Evolutionary conservation across 345 rosid species (phyloP).

Genomic region (Citrus inodora): DNA sequence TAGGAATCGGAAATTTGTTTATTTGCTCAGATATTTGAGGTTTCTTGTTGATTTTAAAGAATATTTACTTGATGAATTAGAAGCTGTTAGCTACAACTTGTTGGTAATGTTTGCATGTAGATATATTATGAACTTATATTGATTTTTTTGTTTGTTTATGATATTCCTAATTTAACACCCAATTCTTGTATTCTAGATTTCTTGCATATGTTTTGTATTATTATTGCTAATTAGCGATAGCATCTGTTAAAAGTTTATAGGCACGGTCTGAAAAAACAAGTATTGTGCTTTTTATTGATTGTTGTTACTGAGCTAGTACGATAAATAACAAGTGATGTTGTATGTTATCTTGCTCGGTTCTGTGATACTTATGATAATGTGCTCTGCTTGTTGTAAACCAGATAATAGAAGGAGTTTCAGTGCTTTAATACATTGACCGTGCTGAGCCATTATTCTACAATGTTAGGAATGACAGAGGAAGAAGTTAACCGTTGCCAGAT

Average conservation of each 20-base stretch:
- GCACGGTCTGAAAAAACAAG: not conserved
- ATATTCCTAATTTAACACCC: not conserved
- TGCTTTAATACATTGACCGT: too few relatives aligned
- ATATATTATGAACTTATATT: too few relatives aligned
- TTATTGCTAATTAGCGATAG: not conserved
- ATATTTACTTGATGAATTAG: too few relatives aligned
- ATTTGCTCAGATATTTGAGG: too few relatives aligned
- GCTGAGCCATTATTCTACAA: not conserved
- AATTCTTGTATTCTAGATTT: not conserved
- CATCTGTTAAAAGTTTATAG: not conserved
- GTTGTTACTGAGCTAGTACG: too few relatives aligned
- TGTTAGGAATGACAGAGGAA: constrained; percentile 52
- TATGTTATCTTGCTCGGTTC: not conserved
- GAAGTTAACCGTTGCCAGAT: constrained; percentile 79
- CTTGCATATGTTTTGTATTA: not conserved
- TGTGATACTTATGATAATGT: not conserved
- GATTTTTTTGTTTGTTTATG: not conserved
- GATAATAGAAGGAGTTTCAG: not conserved
- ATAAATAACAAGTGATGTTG: too few relatives aligned
- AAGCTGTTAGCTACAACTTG: too few relatives aligned
- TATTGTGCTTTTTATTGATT: not conserved
- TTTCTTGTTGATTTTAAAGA: too few relatives aligned
- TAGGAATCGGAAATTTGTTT: too few relatives aligned
- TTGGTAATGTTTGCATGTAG: too few relatives aligned
- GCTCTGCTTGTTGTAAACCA: not conserved